Evolutionary conservation across 768 basidiomycete species (phyloP), one percentile per base, ranked within the genome.

Genomic region (Mycena epipterygia): DNA sequence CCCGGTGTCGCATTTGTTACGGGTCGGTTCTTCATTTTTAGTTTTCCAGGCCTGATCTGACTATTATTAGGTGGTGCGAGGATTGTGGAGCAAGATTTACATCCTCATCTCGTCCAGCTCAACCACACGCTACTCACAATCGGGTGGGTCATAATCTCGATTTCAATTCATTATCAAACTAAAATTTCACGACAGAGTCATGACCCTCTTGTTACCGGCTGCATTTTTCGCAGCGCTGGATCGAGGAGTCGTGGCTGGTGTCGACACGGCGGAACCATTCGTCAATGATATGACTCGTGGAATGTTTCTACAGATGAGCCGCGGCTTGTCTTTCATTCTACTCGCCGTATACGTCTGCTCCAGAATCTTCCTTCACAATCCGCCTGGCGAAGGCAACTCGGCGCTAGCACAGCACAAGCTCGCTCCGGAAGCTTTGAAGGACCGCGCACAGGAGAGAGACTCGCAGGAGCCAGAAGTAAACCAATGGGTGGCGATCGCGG

Each of bases 1-100:
- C 92, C 93, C 0, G 93, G 93, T 3, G 83, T 87, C 0, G 84
- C 92, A 0, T 94, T 93, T 76, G 82, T 93, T n/a, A 87, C 87
- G 2, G 93, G 92, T 32, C 91, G 90, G 57, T 88, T 88, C 25
- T 84, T 85, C 23, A 82, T 92, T 30, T 13, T 82, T 87, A 53
- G 74, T 25, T 6, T 39, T 46, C 5, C 17, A 2, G 3, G 11
- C 5, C 19, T n/a, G 6, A 16, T 56, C 37, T 57, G 29, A 44
- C 33, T 6, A 21, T 19, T 21, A 2, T 19, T 86, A 5, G 84
- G 92, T 27, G 93, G 93, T 51, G 89, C 88, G n/a, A 84, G 86
- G 25, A 83, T 93, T 30, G 81, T 88, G 75, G 86, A 91, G 56
- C 93, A 94, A 78, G 85, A 91, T 62, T 81, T 94, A 12, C 89